Conservation (phyloP, 768 basidiomycete genomes). For the Leucocoprinus sp. region DNA sequence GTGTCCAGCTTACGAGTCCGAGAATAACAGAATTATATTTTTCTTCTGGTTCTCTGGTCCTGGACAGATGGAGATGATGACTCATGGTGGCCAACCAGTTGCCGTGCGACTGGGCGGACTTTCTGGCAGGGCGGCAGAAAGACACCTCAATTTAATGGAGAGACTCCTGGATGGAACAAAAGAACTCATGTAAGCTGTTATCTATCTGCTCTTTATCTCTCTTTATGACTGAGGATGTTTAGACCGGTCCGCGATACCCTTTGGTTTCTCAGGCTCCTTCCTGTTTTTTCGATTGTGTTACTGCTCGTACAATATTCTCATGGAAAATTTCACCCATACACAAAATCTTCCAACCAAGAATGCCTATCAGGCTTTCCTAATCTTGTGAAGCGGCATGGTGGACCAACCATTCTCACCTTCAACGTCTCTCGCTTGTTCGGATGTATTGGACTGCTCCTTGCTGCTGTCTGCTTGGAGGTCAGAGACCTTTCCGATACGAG, state of each 20-base stretch:
- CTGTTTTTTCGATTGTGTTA: neutral
- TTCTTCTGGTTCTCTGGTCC: too few species aligned
- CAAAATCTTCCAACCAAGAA: neutral
- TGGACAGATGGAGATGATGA: neutral
- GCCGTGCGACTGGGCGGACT: neutral
- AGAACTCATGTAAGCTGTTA: neutral
- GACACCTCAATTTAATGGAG: neutral
- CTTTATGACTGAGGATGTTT: neutral
- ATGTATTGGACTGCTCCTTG: slow-evolving; percentile 33
- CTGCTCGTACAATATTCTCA: slow-evolving; percentile 3
- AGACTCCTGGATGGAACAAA: neutral
- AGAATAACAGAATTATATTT: too few species aligned
- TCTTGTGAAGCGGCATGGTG: slow-evolving; percentile 39
- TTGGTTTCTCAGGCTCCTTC: slow-evolving; percentile 3
- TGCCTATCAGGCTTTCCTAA: neutral
- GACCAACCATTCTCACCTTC: slow-evolving; percentile 36
- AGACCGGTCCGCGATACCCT: neutral
- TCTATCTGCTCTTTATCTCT: neutral
- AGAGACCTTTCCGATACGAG: neutral
- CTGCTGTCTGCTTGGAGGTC: neutral
- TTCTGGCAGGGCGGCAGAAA: neutral
- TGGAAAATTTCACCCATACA: neutral
- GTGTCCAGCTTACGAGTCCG: too few species aligned
- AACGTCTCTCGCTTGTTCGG: slow-evolving; percentile 39
- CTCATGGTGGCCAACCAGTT: neutral